phyloP scores from a whole-genome alignment of 148 eudicot genomes.

The Rhododendron kiyosumense region DNA sequence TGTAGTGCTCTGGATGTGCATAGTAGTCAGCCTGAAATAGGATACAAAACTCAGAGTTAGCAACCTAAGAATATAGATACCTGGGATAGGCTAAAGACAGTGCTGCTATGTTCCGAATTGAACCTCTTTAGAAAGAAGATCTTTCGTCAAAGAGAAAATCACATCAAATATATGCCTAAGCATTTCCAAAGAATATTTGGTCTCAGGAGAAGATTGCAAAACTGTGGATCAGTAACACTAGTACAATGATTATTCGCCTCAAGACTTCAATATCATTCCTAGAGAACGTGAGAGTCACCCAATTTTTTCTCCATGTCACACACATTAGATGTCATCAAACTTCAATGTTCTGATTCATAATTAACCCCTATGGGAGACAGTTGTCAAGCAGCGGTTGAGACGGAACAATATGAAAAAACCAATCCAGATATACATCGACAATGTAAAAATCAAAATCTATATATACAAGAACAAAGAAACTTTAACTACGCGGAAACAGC shows the following conservation, averaged over 20 bases:
- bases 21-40: conserved; percentile 83
- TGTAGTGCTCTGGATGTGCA: conserved; percentile 95
- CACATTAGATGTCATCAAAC: too few species aligned
- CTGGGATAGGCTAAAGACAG: not conserved
- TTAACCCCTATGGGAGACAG: too few species aligned
- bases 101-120: not conserved
- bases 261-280: not conserved
- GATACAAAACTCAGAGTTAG: conserved; percentile 2
- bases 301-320: too few species aligned
- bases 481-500: too few species aligned
- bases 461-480: too few species aligned
- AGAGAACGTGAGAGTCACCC: too few species aligned
- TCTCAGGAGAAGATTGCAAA: not conserved
- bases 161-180: not conserved
- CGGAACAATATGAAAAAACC: too few species aligned
- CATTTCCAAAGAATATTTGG: not conserved
- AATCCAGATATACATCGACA: too few species aligned
- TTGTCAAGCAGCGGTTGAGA: too few species aligned
- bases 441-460: too few species aligned
- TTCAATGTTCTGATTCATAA: too few species aligned
- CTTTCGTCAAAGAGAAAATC: not conserved
- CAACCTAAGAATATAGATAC: not conserved
- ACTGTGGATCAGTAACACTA: not conserved
- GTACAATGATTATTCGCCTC: not conserved
- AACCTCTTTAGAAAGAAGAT: too few species aligned